These are phyloP conservation scores for Tuber microsphaerosporum DNA, from an alignment of 495 filamentous ascomycete species.

Conservation along the genomic window DNA sequence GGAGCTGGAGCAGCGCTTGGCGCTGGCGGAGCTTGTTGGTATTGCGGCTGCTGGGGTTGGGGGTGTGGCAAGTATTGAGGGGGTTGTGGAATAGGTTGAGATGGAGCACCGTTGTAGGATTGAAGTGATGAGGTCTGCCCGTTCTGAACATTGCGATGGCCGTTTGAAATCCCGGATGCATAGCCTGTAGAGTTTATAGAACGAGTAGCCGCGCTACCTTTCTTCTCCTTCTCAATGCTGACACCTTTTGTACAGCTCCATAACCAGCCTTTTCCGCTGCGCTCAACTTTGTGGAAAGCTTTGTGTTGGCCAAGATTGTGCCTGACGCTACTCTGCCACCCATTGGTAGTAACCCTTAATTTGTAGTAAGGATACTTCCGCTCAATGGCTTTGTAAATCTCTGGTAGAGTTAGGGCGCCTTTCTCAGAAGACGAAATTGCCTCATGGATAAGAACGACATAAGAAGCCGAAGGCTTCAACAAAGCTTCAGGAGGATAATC, in stretches of 20 bases:
- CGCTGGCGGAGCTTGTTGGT: background rate
- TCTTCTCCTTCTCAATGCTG: slow-evolving; percentile 65
- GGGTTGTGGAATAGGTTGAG: background rate
- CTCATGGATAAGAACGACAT: slow-evolving; percentile 85
- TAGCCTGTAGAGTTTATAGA: background rate
- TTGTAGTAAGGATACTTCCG: slow-evolving; percentile 85
- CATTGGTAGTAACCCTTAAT: slow-evolving; percentile 68
- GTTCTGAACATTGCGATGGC: background rate
- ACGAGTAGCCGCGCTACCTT: slow-evolving; percentile 28
- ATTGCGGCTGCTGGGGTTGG: background rate
- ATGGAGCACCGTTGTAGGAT: background rate
- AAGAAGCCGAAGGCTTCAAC: slow-evolving; percentile 75
- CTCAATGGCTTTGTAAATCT: slow-evolving; percentile 87
- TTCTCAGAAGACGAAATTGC: slow-evolving; percentile 65
- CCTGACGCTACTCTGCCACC: slow-evolving; percentile 95
- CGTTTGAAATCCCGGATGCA: background rate
- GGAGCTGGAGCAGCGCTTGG: background rate
- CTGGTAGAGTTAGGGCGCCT: slow-evolving; percentile 72
- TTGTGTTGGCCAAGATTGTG: slow-evolving; percentile 88
- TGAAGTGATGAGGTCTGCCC: background rate
- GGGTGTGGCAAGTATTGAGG: background rate
- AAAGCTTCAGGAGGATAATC: slow-evolving; percentile 80
- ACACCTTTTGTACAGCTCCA: slow-evolving; percentile 59
- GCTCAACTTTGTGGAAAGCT: slow-evolving; percentile 76
- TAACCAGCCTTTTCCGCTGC: slow-evolving; percentile 64